phyloP scores from a whole-genome alignment of 208 protist species.

The Leishmania major region DNA sequence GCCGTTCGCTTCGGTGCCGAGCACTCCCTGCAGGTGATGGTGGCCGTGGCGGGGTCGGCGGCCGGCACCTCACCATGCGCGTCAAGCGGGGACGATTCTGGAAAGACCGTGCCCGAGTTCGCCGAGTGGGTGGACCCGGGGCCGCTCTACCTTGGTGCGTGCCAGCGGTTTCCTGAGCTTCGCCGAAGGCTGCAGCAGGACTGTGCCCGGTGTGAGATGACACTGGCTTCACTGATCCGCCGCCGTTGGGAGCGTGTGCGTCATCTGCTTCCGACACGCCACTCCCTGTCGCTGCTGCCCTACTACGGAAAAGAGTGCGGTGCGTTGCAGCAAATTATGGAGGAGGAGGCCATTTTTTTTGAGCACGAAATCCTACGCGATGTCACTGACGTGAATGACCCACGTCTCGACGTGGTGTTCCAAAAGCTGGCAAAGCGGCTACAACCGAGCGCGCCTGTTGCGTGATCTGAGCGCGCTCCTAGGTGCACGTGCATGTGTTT shows the following conservation, averaged over 20 bases:
- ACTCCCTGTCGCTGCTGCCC: slow-evolving; percentile 43
- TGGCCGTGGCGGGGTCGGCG: slow-evolving; percentile 46
- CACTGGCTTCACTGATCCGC: slow-evolving; percentile 50
- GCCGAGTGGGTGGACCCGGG: slow-evolving; percentile 68
- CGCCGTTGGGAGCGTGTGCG: slow-evolving; percentile 63
- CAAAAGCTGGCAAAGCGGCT: slow-evolving; percentile 18
- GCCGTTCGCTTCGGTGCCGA: slow-evolving; percentile 72
- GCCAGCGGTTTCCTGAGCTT: slow-evolving; percentile 41
- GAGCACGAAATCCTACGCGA: slow-evolving; percentile 25
- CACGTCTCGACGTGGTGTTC: slow-evolving; percentile 13
- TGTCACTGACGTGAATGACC: slow-evolving; percentile 5
- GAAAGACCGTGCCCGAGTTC: slow-evolving; percentile 8
- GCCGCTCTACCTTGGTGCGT: slow-evolving; percentile 71
- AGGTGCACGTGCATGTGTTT: not conserved
- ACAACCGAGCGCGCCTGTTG: not conserved
- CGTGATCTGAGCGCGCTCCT: not conserved
- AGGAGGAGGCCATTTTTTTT: slow-evolving; percentile 79
- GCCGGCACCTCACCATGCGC: no score
- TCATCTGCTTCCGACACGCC: slow-evolving; percentile 46
- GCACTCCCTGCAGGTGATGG: slow-evolving; percentile 79
- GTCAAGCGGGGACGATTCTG: not conserved
- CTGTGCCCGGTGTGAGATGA: slow-evolving; percentile 61
- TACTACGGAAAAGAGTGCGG: slow-evolving; percentile 76
- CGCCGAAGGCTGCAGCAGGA: slow-evolving; percentile 46
- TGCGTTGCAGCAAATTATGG: slow-evolving; percentile 73